Base-by-base conservation (phyloP, 2,329 filamentous ascomycete species). In the Alternaria ethzedia region DNA sequence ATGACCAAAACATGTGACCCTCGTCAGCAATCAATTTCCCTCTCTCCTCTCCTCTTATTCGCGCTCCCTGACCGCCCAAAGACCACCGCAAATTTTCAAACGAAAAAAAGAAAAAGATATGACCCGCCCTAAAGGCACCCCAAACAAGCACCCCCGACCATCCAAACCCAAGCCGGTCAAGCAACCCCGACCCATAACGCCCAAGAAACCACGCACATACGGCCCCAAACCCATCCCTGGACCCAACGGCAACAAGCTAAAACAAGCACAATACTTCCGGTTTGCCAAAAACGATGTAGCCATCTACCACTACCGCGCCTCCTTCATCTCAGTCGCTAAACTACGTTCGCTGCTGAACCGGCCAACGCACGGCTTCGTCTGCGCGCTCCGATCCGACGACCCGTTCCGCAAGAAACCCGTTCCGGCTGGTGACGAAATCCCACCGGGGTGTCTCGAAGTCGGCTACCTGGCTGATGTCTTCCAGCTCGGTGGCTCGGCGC, bases 291-390 rank as follows among this genome's bases (percentile, higher is more conserved):
- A 55, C 5, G 54, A 63, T 5, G 64, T 75, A 10, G 12, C 12
- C 7, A 65, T 76, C n/a, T 76, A 71, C 54, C 74, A 76, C 55
- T 65, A 66, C 28, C 50, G 41, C 8, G 46, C 65, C 8, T 43
- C 54, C 7, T 44, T 58, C 11, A 17, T 69, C 10, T 17, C 69
- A 3, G 15, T 75, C 2, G 0, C 30, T 2, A 5, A 30, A 2
- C 52, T 75, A 21, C 46, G 52, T 3, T 15, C 11, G 8, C 6
- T 47, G 6, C 44, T 74, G 5, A 32, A 21, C 41, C 51, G 30
- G 1, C n/a, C 36, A 17, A 50, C 13, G 6, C 51, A 64, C 28
- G 65, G 62, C 11, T 77, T 67, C 54, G 49, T 68, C 11, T 51
- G 59, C 5, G 56, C 51, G 4, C 54, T 72, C 2, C 55, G 63